phyloP scores from a whole-genome alignment of 1,139 yeast genomes.

The Debaryomyces singareniensis region DNA sequence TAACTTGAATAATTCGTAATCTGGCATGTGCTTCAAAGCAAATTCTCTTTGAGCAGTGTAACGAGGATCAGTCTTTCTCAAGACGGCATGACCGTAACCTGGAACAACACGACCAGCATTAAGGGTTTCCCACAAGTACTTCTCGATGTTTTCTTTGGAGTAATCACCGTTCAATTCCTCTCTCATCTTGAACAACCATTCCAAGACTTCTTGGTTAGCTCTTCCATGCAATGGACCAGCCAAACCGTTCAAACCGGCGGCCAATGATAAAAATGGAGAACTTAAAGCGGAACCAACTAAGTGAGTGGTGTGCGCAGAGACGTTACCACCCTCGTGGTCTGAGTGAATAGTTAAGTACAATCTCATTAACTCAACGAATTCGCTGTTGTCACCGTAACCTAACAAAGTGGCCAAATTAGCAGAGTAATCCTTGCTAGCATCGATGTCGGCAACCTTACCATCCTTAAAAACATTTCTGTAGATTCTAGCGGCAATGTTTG shows the following conservation, averaged over 20 bases:
- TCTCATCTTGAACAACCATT: constrained; percentile 83
- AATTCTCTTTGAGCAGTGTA: constrained; percentile 96
- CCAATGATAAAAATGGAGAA: constrained; percentile 85
- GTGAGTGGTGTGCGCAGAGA: constrained; percentile 96
- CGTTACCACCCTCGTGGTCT: constrained; percentile 99
- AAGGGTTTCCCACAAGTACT: constrained; percentile 86
- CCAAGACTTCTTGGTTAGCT: constrained; percentile 96
- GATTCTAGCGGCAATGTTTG: constrained; percentile 88
- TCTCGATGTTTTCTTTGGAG: constrained; percentile 72
- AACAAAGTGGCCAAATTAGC: constrained; percentile 80
- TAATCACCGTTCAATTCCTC: constrained; percentile 66
- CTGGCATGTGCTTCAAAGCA: constrained; percentile 96
- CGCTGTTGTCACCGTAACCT: constrained; percentile 75
- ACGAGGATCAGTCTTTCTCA: constrained; percentile 96
- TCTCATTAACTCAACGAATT: constrained; percentile 87
- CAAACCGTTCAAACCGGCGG: constrained; percentile 94
- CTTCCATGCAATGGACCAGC: constrained; percentile 99
- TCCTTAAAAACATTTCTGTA: constrained; percentile 87
- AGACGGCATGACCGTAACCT: constrained; percentile 96
- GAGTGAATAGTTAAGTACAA: constrained; percentile 89
- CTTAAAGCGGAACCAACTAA: constrained; percentile 94
- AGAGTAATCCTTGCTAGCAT: constrained; percentile 80
- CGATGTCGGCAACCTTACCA: constrained; percentile 71
- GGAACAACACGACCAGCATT: constrained; percentile 94
- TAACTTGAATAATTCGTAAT: constrained; percentile 84